These are phyloP conservation scores for Mycena maculata DNA, from an alignment of 768 basidiomycete genomes.

Conservation along the genomic window DNA sequence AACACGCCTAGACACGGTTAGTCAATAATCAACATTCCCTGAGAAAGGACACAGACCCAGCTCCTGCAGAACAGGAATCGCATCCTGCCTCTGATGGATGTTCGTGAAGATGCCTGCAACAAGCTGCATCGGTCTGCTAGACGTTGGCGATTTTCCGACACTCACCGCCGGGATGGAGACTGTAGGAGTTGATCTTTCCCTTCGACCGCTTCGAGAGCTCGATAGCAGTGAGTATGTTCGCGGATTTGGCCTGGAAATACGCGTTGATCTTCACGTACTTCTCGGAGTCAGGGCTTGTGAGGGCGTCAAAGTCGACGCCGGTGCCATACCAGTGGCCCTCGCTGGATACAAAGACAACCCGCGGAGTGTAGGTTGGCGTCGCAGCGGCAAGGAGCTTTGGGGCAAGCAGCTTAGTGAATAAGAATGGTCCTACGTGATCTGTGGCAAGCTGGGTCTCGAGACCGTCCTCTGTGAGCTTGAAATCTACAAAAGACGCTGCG, in stretches of 20 bases:
- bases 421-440: slow-evolving; percentile 17
- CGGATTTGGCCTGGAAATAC: slow-evolving; percentile 11
- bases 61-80: neutral
- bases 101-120: neutral
- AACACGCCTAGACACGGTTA: too few relatives aligned
- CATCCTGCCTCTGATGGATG: neutral
- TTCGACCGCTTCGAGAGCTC: slow-evolving; percentile 1
- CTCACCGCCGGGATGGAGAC: neutral
- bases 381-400: slow-evolving; percentile 6
- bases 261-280: neutral
- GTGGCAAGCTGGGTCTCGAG: slow-evolving; percentile 13
- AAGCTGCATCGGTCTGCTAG: neutral
- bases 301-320: neutral
- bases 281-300: neutral
- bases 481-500: neutral
- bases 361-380: neutral
- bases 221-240: neutral
- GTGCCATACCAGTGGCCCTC: neutral
- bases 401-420: slow-evolving; percentile 16
- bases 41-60: neutral
- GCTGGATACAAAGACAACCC: slow-evolving; percentile 10
- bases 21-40: neutral
- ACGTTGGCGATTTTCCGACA: neutral
- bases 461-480: slow-evolving; percentile 1
- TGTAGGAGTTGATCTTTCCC: neutral